Evolutionary conservation across 202 grass and related monocot genomes (phyloP).

Genomic region (Schoenoplectus triqueter): DNA sequence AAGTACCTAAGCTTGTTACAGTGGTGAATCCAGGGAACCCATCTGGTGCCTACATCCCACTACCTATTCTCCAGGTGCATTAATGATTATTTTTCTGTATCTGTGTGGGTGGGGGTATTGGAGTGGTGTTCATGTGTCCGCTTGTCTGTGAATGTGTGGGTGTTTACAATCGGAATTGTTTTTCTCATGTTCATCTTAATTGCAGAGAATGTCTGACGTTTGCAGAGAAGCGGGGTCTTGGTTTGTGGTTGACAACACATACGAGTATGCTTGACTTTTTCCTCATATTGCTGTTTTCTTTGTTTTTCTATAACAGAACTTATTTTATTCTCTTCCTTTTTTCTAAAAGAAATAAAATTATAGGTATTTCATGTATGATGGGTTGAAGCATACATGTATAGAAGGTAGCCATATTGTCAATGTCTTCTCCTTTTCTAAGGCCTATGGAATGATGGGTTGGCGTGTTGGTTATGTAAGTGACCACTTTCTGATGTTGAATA

Average conservation of each 20-base stretch:
- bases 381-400: conserved; percentile 86
- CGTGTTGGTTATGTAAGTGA: conserved; percentile 97
- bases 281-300: conserved; percentile 19
- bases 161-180: neutral
- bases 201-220: conserved; percentile 87
- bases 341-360: conserved; percentile 34
- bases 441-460: conserved; percentile 99
- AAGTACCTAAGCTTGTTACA: conserved; percentile 87
- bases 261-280: conserved; percentile 74
- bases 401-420: conserved; percentile 92
- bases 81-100: neutral
- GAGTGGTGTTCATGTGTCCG: neutral
- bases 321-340: neutral
- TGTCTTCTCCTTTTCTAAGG: conserved; percentile 99
- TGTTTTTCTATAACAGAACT: neutral
- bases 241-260: conserved; percentile 98
- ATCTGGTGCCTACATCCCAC: conserved; percentile 76
- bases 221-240: conserved; percentile 79
- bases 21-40: conserved; percentile 99
- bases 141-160: neutral
- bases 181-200: conserved; percentile 42
- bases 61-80: conserved; percentile 63
- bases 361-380: conserved; percentile 99
- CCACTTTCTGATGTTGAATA: neutral
- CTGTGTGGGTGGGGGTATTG: neutral